phyloP scores from a whole-genome alignment of 2,329 filamentous ascomycete species.

The Sordariomycetes sp. region DNA sequence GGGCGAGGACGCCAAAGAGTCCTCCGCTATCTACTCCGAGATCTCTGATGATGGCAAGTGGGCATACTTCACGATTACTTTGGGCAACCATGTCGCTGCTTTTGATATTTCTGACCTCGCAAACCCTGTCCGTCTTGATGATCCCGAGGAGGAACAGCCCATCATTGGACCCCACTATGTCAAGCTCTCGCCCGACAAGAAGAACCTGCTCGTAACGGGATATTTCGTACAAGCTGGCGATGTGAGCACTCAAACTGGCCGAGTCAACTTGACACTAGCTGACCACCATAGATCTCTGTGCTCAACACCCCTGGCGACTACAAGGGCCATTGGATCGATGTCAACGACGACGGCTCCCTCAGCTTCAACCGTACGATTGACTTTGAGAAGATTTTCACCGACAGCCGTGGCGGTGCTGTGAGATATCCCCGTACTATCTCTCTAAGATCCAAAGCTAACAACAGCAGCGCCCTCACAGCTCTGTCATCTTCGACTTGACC shows the following conservation, averaged over 20 bases:
- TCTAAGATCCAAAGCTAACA: neutral
- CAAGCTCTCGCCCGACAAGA: slow-evolving; percentile 55
- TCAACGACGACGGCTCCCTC: slow-evolving; percentile 42
- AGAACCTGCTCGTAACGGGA: slow-evolving; percentile 54
- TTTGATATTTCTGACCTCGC: slow-evolving; percentile 52
- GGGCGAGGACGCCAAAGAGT: slow-evolving; percentile 44
- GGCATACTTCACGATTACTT: slow-evolving; percentile 51
- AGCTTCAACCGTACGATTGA: slow-evolving; percentile 52
- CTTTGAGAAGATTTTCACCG: slow-evolving; percentile 42
- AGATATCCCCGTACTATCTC: slow-evolving; percentile 1
- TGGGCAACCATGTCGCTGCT: slow-evolving; percentile 52
- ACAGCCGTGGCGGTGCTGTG: slow-evolving; percentile 40
- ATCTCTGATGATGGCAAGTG: slow-evolving; percentile 48
- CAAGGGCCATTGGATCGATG: slow-evolving; percentile 54
- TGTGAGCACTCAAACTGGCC: slow-evolving; percentile 10
- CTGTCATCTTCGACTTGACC: slow-evolving; percentile 46
- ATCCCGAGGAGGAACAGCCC: slow-evolving; percentile 48
- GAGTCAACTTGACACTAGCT: slow-evolving; percentile 1
- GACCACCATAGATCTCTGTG: slow-evolving; percentile 33
- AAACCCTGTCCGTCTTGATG: slow-evolving; percentile 51
- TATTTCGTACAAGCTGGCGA: slow-evolving; percentile 57
- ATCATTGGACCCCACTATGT: slow-evolving; percentile 55
- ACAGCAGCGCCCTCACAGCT: slow-evolving; percentile 39
- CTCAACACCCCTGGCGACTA: slow-evolving; percentile 53
- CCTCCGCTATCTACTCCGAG: slow-evolving; percentile 51